These are phyloP conservation scores for Calocybe cyanea DNA, from an alignment of 768 basidiomycete genomes.

Conservation along the genomic window DNA sequence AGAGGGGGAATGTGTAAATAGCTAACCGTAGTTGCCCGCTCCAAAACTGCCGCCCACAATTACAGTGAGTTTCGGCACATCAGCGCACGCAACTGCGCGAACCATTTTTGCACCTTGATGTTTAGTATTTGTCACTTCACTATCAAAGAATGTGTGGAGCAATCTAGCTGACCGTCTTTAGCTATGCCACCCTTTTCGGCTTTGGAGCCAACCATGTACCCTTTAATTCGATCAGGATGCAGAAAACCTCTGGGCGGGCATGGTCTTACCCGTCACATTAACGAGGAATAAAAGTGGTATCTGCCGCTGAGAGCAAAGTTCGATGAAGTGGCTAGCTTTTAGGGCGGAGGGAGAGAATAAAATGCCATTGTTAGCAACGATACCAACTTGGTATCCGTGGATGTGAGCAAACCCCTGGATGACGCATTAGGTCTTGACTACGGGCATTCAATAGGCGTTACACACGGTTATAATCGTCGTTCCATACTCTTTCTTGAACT, in stretches of 20 bases:
- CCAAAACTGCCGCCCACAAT: conserved; percentile 93
- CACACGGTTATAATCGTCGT: conserved; percentile 82
- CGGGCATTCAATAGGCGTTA: background rate
- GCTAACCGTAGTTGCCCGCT: conserved; percentile 86
- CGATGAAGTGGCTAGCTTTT: conserved; percentile 94
- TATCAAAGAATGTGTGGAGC: too few species aligned
- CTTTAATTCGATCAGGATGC: conserved; percentile 23
- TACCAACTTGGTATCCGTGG: conserved; percentile 87
- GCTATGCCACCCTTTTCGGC: conserved; percentile 94
- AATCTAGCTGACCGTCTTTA: conserved; percentile 69
- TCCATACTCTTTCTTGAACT: conserved; percentile 97
- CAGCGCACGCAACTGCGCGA: conserved; percentile 88
- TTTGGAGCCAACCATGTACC: conserved; percentile 96
- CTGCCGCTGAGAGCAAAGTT: conserved; percentile 86
- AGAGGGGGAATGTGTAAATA: too few species aligned
- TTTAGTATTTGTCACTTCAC: too few species aligned
- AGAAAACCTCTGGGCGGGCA: background rate
- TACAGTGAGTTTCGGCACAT: conserved; percentile 92
- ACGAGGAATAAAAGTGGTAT: conserved; percentile 92
- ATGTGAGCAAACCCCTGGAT: conserved; percentile 81
- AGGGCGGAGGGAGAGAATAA: conserved; percentile 90
- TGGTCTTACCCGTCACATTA: conserved; percentile 74
- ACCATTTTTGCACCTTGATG: conserved; percentile 97
- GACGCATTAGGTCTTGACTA: background rate
- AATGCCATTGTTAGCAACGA: conserved; percentile 93